Conservation (phyloP, 2,329 filamentous ascomycete species). For the Ophiostoma angusticollis region DNA sequence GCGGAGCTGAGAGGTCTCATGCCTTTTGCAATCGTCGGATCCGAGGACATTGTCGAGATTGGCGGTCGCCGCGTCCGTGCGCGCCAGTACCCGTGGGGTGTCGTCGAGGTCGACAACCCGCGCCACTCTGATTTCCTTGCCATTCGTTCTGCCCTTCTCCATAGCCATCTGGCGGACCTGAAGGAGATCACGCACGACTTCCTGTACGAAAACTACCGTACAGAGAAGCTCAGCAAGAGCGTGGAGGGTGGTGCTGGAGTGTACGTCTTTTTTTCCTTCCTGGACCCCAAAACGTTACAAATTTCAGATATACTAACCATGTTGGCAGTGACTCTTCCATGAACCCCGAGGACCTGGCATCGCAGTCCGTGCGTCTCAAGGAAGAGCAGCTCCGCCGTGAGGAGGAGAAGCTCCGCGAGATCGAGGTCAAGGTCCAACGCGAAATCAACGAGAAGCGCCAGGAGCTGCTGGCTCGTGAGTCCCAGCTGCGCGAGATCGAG, state of each 20-base stretch:
- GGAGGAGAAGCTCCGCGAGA: slow-evolving; percentile 99
- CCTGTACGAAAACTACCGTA: slow-evolving; percentile 99
- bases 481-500: slow-evolving; percentile 96
- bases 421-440: slow-evolving; percentile 98
- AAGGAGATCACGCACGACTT: slow-evolving; percentile 99
- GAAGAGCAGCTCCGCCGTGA: slow-evolving; percentile 98
- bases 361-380: slow-evolving; percentile 96
- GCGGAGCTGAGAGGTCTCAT: slow-evolving; percentile 93
- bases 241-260: slow-evolving; percentile 79
- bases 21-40: slow-evolving; percentile 98
- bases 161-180: slow-evolving; percentile 94
- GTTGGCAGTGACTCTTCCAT: slow-evolving; percentile 63
- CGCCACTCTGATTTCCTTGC: slow-evolving; percentile 97
- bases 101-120: slow-evolving; percentile 98
- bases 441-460: slow-evolving; percentile 99
- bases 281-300: slow-evolving; percentile 28
- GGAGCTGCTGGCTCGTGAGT: slow-evolving; percentile 92
- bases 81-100: slow-evolving; percentile 96
- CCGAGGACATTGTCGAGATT: slow-evolving; percentile 89
- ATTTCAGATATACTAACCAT: slow-evolving; percentile 4
- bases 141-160: slow-evolving; percentile 87
- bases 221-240: slow-evolving; percentile 99
- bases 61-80: slow-evolving; percentile 85
- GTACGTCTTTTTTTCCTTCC: slow-evolving; percentile 45
- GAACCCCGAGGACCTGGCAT: slow-evolving; percentile 94